Evolutionary conservation across 148 eudicot genomes (phyloP), one percentile per base, ranked within the genome.

Genomic region (Vaccinium myrtillus): DNA sequence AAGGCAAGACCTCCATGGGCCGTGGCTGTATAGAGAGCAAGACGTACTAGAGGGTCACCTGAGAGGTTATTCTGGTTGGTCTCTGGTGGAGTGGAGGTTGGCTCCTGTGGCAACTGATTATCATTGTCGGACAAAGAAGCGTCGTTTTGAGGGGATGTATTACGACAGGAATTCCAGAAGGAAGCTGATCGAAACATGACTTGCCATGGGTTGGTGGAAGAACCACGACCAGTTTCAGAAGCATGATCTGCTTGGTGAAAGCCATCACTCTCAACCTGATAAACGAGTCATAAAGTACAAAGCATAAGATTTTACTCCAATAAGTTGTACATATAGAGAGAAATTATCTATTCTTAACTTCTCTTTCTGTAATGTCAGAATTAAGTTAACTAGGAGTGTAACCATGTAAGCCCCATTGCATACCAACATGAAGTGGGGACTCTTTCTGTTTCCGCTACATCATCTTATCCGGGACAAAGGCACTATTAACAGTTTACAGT

Each of bases 1-100:
- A 97, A 93, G 12, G 93, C 92, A 32, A 95, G 91, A 16, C 95
- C 95, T 0, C 89, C 98, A 76, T 97, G 98, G 16, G 99, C 99
- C 94, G 94, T 94, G 80, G 98, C 93, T 84, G 95, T 95, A 88
- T 92, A 97, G 46, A 95, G 86, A 19, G 99, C 94, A 4, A 97
- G 88, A 8, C 93, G 89, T n/a, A 93, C 98, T 86, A 93, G 98
- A 6, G 93, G 91, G 78, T 93, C 98, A 25, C 88, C 89, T 70
- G 93, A 87, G 53, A 88, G 88, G 23, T 83, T 36, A 54, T 49
- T 73, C 14, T 63, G 43, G 78, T 75, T 75, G 78, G 78, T 46
- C 78, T 75, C 78, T 8, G 51, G 23, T 75, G 78, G 78, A 43
- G 13, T 10, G 83, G 86, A 10, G 50, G 83, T 53, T 13, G 32